Evolutionary conservation across 495 filamentous ascomycete genomes (phyloP), one percentile per base, ranked within the genome.

Genomic region (Collariella sp.): DNA sequence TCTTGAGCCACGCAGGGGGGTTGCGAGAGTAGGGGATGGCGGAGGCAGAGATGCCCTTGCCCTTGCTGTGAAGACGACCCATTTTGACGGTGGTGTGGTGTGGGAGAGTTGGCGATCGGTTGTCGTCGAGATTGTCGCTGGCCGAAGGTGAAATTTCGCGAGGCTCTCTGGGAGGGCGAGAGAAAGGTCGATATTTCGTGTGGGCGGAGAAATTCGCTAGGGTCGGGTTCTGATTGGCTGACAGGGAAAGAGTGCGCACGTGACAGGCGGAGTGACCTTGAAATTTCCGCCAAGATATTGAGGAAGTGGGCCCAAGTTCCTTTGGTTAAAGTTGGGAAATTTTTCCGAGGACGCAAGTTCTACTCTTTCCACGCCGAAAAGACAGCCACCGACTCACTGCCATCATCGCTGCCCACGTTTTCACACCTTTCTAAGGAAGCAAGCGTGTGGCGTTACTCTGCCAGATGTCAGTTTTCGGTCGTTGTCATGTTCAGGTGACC

Each of bases 21-120:
- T 82, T 85, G 77, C 94, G 91, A 49, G 88, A 94, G 84, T 97
- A 97, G 57, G 94, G 94, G 76, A 96, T 80, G 63, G 94, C 89
- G 54, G 88, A 94, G 76, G 86, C 76, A 50, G 88, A 86, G 72
- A 97, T 97, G 73, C 94, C 94, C 85, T 99, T 99, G 78, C 94
- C 93, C 67, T 95, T 96, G 81, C 81, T 86, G 87, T 99, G 94
- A 82, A 98, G 84, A 77, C 93, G 85, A 85, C 91, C 91, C 91
- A 96, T 96, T 70, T 70, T 86, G 76, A 65, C 65, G 76, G 65
- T 70, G 64, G 58, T 67, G 68, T 69, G 46, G 24, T 31, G 34
- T 61, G 52, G 54, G 61, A 34, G 35, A 31, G 40, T 34, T 22
- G 50, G 59, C 67, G 62, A 50, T 60, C 57, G 62, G 69, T 64